These are phyloP conservation scores for Coemansia asiatica DNA, from an alignment of 192 early-diverging fungal genomes.

Conservation along the genomic window DNA sequence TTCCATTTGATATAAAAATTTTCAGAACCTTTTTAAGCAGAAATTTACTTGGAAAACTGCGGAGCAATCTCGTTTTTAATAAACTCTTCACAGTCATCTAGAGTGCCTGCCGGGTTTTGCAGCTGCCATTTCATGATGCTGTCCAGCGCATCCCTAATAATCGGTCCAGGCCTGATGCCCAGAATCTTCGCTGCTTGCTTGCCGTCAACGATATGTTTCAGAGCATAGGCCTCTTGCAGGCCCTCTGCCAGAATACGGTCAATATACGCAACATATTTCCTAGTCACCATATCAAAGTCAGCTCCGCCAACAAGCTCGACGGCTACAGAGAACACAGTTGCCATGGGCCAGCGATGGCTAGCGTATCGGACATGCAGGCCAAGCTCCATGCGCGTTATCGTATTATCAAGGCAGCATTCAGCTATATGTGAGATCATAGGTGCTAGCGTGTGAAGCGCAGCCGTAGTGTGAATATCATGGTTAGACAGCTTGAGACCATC, in stretches of 20 bases:
- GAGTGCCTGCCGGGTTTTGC: conserved; percentile 61
- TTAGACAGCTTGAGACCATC: conserved; percentile 64
- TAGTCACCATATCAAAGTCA: not conserved
- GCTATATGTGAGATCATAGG: conserved; percentile 11
- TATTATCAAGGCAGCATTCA: not conserved
- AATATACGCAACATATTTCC: conserved; percentile 35
- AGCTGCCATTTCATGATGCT: conserved; percentile 85
- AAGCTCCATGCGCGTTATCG: conserved; percentile 36
- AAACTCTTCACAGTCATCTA: conserved; percentile 62
- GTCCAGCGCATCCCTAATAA: conserved; percentile 63
- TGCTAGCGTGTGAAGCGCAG: conserved; percentile 27
- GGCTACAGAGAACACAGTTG: conserved; percentile 54
- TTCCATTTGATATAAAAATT: not conserved
- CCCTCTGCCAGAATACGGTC: conserved; percentile 10
- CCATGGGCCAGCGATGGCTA: conserved; percentile 58
- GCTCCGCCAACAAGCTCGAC: conserved; percentile 25
- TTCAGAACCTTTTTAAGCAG: too few relatives aligned
- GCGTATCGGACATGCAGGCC: conserved; percentile 65
- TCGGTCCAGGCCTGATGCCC: conserved; percentile 72
- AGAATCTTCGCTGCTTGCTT: conserved; percentile 62
- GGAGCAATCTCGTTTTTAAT: conserved; percentile 25
- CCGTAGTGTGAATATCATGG: conserved; percentile 26
- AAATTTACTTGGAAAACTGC: not conserved
- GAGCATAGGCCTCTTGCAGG: conserved; percentile 23
- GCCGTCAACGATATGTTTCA: conserved; percentile 60